Percentiles rank a stretch among this genome's conserved stretches.
phyloP scores from a whole-genome alignment of 768 basidiomycete species.

The Boletus patriciae region DNA sequence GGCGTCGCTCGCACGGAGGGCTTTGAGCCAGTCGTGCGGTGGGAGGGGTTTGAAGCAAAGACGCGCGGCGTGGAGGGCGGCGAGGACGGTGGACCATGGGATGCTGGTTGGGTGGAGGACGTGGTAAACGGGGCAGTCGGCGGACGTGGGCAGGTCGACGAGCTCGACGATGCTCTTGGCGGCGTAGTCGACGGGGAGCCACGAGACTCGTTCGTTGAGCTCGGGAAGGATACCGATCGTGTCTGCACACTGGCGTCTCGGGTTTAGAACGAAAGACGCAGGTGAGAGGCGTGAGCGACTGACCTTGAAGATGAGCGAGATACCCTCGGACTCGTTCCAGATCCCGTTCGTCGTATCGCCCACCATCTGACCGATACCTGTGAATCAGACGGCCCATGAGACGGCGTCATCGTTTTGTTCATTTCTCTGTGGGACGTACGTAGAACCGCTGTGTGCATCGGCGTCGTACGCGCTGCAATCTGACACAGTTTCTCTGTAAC shows the following conservation, averaged over 20 bases:
- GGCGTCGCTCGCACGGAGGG: constrained; percentile 21
- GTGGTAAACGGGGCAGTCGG: constrained; percentile 24
- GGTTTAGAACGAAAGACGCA: background rate
- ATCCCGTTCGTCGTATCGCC: constrained; percentile 49
- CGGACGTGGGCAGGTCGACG: constrained; percentile 17
- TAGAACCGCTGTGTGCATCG: constrained; percentile 20
- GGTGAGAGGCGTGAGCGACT: background rate
- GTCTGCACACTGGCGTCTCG: constrained; percentile 37
- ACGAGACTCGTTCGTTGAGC: constrained; percentile 37
- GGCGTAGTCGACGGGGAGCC: constrained; percentile 56
- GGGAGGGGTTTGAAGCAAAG: constrained; percentile 29
- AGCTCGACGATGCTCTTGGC: constrained; percentile 49
- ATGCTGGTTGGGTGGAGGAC: constrained; percentile 17
- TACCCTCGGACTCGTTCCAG: constrained; percentile 53
- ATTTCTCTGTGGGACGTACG: constrained; percentile 12
- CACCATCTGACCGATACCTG: constrained; percentile 57
- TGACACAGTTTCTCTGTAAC: constrained; percentile 53
- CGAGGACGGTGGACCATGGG: constrained; percentile 42
- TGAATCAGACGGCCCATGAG: background rate
- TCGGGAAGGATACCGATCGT: constrained; percentile 38
- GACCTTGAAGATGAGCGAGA: constrained; percentile 34
- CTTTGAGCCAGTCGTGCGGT: constrained; percentile 25
- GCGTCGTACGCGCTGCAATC: constrained; percentile 36
- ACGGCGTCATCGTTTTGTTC: background rate
- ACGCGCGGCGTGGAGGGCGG: constrained; percentile 37